phyloP scores from a whole-genome alignment of 345 rosid genomes.

The Gossypium anomalum region DNA sequence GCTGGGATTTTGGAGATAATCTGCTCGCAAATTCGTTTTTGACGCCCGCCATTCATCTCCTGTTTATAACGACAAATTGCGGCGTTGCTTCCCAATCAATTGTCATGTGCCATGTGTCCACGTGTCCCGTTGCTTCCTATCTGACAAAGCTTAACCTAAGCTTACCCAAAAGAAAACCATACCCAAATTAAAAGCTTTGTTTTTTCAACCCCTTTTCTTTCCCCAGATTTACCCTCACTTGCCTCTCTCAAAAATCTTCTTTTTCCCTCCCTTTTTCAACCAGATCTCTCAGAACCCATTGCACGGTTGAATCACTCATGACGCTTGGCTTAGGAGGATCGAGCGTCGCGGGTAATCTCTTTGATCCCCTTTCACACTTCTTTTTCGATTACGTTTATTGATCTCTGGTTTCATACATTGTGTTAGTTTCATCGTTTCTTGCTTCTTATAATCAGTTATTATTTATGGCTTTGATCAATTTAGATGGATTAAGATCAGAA shows the following conservation, averaged over 20 bases:
- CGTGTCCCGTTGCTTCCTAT: not conserved
- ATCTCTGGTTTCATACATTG: not conserved
- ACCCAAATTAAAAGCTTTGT: not conserved
- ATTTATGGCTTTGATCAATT: not conserved
- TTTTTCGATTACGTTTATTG: not conserved
- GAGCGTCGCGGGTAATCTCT: not conserved
- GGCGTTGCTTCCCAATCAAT: not conserved
- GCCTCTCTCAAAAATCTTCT: not conserved
- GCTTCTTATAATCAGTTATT: not conserved
- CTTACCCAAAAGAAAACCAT: not conserved
- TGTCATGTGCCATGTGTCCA: not conserved
- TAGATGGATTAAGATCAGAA: not conserved
- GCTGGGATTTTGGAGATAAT: conserved; percentile 1
- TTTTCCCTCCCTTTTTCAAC: not conserved
- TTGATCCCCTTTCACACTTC: not conserved
- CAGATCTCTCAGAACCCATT: not conserved
- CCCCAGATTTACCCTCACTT: not conserved
- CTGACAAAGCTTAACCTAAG: not conserved
- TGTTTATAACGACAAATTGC: not conserved
- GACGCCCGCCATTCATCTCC: not conserved
- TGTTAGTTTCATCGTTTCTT: not conserved
- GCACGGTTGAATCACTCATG: not conserved
- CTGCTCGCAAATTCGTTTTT: not conserved
- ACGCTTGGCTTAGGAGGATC: not conserved
- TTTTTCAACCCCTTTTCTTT: not conserved